Conservation (phyloP, 2,329 filamentous ascomycete species). For the Phialocephala subalpina region DNA sequence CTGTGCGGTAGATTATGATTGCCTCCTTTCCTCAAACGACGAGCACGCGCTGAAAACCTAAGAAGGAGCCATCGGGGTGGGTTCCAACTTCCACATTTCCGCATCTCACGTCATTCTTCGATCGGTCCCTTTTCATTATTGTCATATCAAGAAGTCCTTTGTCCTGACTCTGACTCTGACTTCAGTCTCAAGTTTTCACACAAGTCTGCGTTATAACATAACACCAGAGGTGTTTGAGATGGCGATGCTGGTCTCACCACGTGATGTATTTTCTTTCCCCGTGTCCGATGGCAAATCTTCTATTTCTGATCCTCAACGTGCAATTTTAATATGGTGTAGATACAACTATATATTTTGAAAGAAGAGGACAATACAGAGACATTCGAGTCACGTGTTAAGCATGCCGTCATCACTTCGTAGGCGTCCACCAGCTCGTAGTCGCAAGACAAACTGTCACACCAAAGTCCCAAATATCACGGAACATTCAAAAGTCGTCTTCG, state of each 20-base stretch:
- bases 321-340: too few relatives aligned
- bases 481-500: too few relatives aligned
- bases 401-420: too few relatives aligned
- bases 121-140: background rate
- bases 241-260: background rate
- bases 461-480: too few relatives aligned
- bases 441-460: too few relatives aligned
- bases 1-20: slow-evolving; percentile 1
- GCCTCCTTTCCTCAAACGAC: background rate
- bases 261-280: background rate
- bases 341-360: too few relatives aligned
- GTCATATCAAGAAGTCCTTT: background rate
- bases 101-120: background rate
- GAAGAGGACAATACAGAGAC: too few relatives aligned
- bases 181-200: background rate
- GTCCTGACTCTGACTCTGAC: background rate
- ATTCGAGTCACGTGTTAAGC: too few relatives aligned
- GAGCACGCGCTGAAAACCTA: slow-evolving; percentile 1
- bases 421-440: too few relatives aligned
- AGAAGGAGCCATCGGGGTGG: background rate
- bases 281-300: background rate
- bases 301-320: too few relatives aligned
- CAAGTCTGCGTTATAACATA: background rate
- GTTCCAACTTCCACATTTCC: background rate
- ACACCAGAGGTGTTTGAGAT: background rate